Base-by-base conservation (phyloP, 1,284 basidiomycete genomes). In the Schizopora paradoxa region DNA sequence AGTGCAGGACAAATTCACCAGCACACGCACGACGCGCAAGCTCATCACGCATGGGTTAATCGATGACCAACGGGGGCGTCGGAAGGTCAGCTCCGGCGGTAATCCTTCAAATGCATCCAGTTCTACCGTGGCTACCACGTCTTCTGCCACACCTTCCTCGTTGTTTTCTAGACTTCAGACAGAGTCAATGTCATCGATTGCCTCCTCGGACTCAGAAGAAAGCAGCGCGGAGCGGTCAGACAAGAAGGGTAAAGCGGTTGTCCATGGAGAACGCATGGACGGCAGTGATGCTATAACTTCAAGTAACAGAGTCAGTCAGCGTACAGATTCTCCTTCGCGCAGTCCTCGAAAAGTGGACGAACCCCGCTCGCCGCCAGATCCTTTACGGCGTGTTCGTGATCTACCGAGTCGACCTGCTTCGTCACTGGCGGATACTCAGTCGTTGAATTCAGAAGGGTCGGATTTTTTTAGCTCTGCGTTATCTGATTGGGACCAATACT, bases 1-100 rank as follows among this genome's bases (percentile, higher is more conserved):
- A 48, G 86, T 88, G 5, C 85, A 88, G 56, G 76, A 78, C 56
- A 77, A 82, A 23, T 89, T 79, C 55, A 88, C 86, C 13, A 86
- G 76, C 56, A 88, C 85, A 13, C 77, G 73, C 33, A 84, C 83
- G 10, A 86, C 83, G 5, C 72, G 75, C 39, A 77, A 77, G 57
- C 67, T 88, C 26, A 76, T 74, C 51, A 74, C 79, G 0, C 77
- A 87, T 58, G 80, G 84, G 3, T 60, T 85, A 22, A 64, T 87
- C 32, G 76, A 77, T 38, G 76, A 78, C n/a, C n/a, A n/a, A n/a
- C n/a, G n/a, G n/a, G n/a, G n/a, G n/a, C n/a, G n/a, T n/a, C n/a
- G n/a, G n/a, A n/a, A n/a, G n/a, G n/a, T n/a, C n/a, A n/a, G n/a
- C n/a, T n/a, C n/a, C n/a, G n/a, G n/a, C n/a, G n/a, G n/a, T n/a